Evolutionary conservation across 257 asterid species (phyloP).

Genomic region (Ehretia macrophylla): DNA sequence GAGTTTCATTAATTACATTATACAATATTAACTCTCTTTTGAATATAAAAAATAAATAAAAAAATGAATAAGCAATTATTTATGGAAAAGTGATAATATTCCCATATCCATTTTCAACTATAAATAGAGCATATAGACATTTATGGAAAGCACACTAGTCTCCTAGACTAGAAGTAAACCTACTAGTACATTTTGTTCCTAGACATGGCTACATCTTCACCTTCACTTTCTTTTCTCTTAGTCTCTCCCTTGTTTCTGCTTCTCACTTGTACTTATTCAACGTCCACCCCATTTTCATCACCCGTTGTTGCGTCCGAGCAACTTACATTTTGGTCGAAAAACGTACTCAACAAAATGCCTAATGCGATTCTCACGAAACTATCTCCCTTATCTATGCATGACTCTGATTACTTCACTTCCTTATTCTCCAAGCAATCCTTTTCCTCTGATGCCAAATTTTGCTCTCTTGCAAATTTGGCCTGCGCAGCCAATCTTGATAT

Average conservation of each 20-base stretch:
- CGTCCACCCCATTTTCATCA: constrained; percentile 1
- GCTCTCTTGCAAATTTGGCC: constrained; percentile 26
- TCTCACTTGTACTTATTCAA: not conserved
- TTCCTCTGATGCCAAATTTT: constrained; percentile 19
- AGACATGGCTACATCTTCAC: constrained; percentile 9
- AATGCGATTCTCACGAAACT: constrained; percentile 24
- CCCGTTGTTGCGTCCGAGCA: constrained; percentile 25
- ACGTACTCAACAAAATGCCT: constrained; percentile 30
- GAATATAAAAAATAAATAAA: no score
- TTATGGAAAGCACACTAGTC: not conserved
- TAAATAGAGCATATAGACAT: not conserved
- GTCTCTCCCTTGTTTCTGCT: not conserved
- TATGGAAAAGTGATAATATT: no score
- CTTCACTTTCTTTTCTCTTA: not conserved
- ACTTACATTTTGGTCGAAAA: constrained; percentile 32
- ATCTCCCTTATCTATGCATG: constrained; percentile 23
- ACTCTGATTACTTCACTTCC: constrained; percentile 3
- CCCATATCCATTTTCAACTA: no score
- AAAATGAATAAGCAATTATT: no score
- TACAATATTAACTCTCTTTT: no score
- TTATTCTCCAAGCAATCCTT: constrained; percentile 5
- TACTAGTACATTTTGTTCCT: no score
- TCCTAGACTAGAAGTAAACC: not conserved
- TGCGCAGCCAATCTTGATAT: not conserved
- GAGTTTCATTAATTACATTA: no score